phyloP scores from a whole-genome alignment of 208 protist species.

The Crithidia thermophila region DNA sequence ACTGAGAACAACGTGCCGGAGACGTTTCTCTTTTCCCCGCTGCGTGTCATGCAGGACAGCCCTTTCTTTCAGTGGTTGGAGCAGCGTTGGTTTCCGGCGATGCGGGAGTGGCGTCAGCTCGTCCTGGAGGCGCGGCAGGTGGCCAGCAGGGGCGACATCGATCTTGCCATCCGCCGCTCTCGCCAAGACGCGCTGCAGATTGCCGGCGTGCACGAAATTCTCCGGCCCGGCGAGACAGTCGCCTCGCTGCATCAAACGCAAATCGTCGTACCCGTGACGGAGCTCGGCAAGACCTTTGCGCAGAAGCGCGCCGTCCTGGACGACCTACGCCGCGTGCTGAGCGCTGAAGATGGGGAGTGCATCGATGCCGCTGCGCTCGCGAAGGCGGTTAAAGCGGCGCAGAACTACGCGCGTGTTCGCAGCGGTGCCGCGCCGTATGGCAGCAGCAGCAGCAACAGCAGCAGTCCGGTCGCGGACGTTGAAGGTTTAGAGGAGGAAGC shows the following conservation, averaged over 20 bases:
- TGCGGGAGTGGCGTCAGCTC: constrained; percentile 59
- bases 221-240: constrained; percentile 62
- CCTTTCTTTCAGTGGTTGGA: constrained; percentile 71
- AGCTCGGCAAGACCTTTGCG: constrained; percentile 35
- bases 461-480: too few species aligned
- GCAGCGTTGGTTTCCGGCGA: constrained; percentile 69
- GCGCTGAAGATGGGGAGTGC: background rate
- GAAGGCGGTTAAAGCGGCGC: constrained; percentile 10
- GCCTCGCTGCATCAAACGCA: constrained; percentile 43
- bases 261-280: constrained; percentile 49
- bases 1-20: background rate
- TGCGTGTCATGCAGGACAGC: constrained; percentile 27
- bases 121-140: constrained; percentile 33
- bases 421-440: background rate
- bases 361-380: background rate
- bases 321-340: constrained; percentile 38
- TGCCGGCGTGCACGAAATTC: constrained; percentile 61
- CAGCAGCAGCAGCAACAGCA: background rate
- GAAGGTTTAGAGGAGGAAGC: constrained; percentile 22
- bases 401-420: constrained; percentile 14
- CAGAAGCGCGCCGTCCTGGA: constrained; percentile 31
- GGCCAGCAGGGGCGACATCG: constrained; percentile 37
- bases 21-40: constrained; percentile 5
- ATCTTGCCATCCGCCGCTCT: constrained; percentile 38
- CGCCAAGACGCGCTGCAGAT: constrained; percentile 45